Conservation (phyloP, 257 asterid species). For the Thymus mandschuricus region DNA sequence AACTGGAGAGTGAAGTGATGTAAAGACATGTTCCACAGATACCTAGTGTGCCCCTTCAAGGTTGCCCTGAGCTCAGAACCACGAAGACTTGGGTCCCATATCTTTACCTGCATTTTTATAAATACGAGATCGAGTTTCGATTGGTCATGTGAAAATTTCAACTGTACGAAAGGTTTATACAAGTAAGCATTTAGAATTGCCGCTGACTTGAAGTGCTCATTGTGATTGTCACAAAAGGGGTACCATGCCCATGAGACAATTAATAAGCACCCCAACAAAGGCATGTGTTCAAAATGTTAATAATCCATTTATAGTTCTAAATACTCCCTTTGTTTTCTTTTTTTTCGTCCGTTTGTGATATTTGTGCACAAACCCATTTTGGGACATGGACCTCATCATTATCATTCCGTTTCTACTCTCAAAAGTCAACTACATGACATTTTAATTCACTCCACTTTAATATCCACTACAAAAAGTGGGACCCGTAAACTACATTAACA, state of each 20-base stretch:
- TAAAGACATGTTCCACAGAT: constrained; percentile 20
- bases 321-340: too few species aligned
- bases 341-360: too few species aligned
- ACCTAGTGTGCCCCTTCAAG: constrained; percentile 90
- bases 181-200: neutral
- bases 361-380: too few species aligned
- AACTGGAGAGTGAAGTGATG: neutral
- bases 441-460: too few species aligned
- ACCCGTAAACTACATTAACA: too few species aligned
- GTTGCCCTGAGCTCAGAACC: constrained; percentile 97
- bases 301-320: neutral
- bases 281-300: neutral
- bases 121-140: neutral
- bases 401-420: too few species aligned
- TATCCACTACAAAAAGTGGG: too few species aligned
- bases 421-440: too few species aligned
- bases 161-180: neutral
- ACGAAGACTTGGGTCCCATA: constrained; percentile 97
- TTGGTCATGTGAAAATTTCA: neutral
- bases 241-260: neutral
- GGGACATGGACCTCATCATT: too few species aligned
- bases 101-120: constrained; percentile 67
- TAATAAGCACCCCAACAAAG: neutral
- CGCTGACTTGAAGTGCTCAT: neutral
- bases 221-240: neutral